Conservation (phyloP, 2,329 filamentous ascomycete species). For the Lachnellula occidentalis region DNA sequence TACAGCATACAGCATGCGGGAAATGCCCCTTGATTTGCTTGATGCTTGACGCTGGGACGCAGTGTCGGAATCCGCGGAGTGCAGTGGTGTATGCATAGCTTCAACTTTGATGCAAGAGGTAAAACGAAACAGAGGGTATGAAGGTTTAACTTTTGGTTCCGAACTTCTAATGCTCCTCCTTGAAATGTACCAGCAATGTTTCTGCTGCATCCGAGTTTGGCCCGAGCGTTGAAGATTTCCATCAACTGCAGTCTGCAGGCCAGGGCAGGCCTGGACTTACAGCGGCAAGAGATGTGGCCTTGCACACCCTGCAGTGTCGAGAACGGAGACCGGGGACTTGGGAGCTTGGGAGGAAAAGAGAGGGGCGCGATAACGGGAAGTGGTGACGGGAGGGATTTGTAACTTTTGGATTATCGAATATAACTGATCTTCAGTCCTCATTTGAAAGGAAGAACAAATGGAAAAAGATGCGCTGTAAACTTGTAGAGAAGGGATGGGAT, state of each 20-base stretch:
- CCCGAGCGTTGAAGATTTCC: conserved; percentile 4
- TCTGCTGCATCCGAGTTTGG: conserved; percentile 14
- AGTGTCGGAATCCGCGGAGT: too few species aligned
- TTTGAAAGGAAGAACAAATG: neutral
- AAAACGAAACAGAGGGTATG: neutral
- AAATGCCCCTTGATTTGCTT: too few species aligned
- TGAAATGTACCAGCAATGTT: conserved; percentile 16
- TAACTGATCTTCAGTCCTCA: neutral
- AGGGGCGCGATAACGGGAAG: conserved; percentile 9
- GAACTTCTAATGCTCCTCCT: too few species aligned
- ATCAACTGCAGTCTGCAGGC: neutral
- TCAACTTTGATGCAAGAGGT: neutral
- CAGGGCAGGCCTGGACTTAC: neutral
- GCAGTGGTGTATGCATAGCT: too few species aligned
- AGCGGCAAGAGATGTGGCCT: conserved; percentile 6
- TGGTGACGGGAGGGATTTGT: conserved; percentile 10
- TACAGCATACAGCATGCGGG: too few species aligned
- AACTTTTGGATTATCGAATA: neutral
- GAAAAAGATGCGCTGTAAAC: neutral
- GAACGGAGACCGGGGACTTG: neutral
- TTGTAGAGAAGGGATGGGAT: too few species aligned
- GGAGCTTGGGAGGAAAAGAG: neutral
- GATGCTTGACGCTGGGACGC: too few species aligned
- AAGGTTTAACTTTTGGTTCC: neutral
- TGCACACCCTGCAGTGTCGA: conserved; percentile 14